Base-by-base conservation (phyloP, 371 early-diverging fungal genomes). In the Pancytospora philotis region DNA sequence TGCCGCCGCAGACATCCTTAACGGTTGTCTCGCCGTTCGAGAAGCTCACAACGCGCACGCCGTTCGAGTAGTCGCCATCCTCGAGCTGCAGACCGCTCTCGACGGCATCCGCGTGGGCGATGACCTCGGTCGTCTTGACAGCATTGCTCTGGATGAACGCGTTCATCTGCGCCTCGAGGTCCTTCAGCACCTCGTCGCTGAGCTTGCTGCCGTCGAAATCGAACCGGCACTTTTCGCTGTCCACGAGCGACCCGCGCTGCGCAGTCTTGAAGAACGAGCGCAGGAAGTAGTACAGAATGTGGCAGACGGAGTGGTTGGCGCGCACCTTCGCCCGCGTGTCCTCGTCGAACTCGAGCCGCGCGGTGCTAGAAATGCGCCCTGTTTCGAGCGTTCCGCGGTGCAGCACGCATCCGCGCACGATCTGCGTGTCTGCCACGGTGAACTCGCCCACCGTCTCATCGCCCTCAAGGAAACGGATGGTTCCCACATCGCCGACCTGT, bases 1-100 rank as follows among this genome's bases (percentile, higher is more conserved):
- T 94, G 73, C 99, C 99, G 77, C 99, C 97, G 80, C 99, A 98
- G 79, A 95, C 88, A 82, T 98, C 99, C 60, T 92, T 84, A 53
- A 90, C 88, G 72, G 85, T 84, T 36, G 84, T 81, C 3, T 80
- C 79, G 90, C 91, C 92, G 62, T 86, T 83, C 0, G 38, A 28
- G 73, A 91, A 88, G 37, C 83, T 73, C 0, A 89, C 87, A 75
- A 91, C 86, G 10, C 81, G 56, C 32, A 81, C 71, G 6, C 37
- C 48, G 62, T 85, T 81, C 32, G 90, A 82, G 51, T 96, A 83
- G 48, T 90, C 90, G 70, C 90, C 89, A 25, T 93, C 84, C 70
- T 87, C 86, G 68, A 85, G 85, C 28, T 92, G 90, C 74, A 94
- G 85, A 59, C 91, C 86, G 13, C 93, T 91, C 75, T 94, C 92